Conservation (phyloP, 208 protist species). For the Blastocrithidia nonstop region DNA sequence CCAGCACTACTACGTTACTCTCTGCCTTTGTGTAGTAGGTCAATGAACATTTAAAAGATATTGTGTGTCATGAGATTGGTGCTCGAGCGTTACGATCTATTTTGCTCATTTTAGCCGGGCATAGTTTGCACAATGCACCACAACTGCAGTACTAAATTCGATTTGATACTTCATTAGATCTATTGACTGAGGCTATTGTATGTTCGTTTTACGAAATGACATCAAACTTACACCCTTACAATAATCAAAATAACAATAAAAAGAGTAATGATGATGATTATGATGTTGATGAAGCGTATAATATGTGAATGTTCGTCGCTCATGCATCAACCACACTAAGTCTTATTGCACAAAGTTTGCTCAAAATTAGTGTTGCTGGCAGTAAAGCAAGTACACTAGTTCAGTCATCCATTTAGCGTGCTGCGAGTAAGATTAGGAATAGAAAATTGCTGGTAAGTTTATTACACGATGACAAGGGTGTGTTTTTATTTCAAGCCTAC, state of each 20-base stretch:
- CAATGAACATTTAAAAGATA: conserved; percentile 33
- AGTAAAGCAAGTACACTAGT: conserved; percentile 23
- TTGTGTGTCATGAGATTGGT: conserved; percentile 58
- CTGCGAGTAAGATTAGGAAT: too few relatives aligned
- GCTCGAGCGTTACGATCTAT: conserved; percentile 64
- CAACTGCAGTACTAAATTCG: conserved; percentile 16
- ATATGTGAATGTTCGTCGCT: conserved; percentile 40
- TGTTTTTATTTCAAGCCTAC: conserved; percentile 78
- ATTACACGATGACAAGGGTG: conserved; percentile 48
- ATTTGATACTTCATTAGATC: conserved; percentile 22
- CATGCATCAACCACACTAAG: conserved; percentile 47
- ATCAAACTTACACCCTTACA: conserved; percentile 5
- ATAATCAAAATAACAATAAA: not conserved
- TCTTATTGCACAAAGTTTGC: conserved; percentile 70
- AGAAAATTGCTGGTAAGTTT: conserved; percentile 41
- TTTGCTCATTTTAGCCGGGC: conserved; percentile 62
- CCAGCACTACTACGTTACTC: conserved; percentile 62
- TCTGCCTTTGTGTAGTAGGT: conserved; percentile 48
- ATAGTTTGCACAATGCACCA: conserved; percentile 46
- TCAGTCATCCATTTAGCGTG: conserved; percentile 28
- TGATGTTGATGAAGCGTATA: not conserved
- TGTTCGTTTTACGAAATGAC: conserved; percentile 28
- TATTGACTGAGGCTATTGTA: conserved; percentile 36
- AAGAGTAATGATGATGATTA: not conserved
- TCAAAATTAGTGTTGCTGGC: conserved; percentile 44